Evolutionary conservation across 345 rosid species (phyloP).

Genomic region (Psidium friedrichsthalianum): DNA sequence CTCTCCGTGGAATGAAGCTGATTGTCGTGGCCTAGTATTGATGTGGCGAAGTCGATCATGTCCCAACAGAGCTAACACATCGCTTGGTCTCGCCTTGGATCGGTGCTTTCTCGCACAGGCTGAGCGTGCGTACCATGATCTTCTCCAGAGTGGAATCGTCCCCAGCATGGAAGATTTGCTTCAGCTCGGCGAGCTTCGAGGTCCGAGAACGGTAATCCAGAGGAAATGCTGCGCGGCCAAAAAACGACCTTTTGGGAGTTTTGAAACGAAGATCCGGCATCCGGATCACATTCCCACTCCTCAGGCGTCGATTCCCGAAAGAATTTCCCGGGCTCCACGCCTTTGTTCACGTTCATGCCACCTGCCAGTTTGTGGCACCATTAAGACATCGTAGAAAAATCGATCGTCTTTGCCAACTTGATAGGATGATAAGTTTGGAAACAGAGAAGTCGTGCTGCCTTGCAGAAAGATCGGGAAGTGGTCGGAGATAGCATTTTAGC

Average conservation of each 20-base stretch:
- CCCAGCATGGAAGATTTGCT: slow-evolving; percentile 37
- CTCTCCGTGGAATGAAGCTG: slow-evolving; percentile 49
- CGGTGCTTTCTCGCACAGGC: slow-evolving; percentile 54
- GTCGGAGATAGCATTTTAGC: slow-evolving; percentile 33
- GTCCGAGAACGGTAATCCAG: slow-evolving; percentile 49
- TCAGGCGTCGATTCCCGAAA: slow-evolving; percentile 54
- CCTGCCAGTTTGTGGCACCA: not conserved
- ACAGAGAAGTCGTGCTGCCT: slow-evolving; percentile 73
- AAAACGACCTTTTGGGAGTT: slow-evolving; percentile 82
- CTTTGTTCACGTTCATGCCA: slow-evolving; percentile 38
- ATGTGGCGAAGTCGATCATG: slow-evolving; percentile 72
- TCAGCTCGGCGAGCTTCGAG: slow-evolving; percentile 16
- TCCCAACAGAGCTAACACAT: slow-evolving; percentile 78
- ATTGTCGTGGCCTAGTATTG: slow-evolving; percentile 50
- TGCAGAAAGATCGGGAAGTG: slow-evolving; percentile 57
- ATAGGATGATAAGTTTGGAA: slow-evolving; percentile 43
- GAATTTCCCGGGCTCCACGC: slow-evolving; percentile 80
- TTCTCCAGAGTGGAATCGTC: slow-evolving; percentile 51
- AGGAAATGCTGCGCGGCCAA: slow-evolving; percentile 52
- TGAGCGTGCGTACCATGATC: slow-evolving; percentile 42
- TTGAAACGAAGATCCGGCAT: slow-evolving; percentile 79
- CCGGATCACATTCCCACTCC: slow-evolving; percentile 49
- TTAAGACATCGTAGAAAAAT: slow-evolving; percentile 7
- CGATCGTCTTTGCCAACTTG: slow-evolving; percentile 7
- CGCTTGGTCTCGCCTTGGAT: slow-evolving; percentile 72